Base-by-base conservation (phyloP, 768 basidiomycete genomes). In the Leccinum boreale region DNA sequence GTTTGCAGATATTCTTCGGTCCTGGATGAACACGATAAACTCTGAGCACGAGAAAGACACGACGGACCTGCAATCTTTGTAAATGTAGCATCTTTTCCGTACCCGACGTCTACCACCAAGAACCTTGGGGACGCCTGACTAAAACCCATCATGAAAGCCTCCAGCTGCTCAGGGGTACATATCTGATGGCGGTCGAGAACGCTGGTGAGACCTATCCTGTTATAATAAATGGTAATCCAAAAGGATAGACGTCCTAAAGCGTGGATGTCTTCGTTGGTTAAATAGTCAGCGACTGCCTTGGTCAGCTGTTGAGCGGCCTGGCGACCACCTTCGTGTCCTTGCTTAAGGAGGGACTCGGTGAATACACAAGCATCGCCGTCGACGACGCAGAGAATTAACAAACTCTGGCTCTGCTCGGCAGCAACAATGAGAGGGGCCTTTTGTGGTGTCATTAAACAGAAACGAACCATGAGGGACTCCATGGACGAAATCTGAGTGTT, bases 291-390 rank as follows among this genome's bases (percentile, higher is more conserved):
- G 52, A 91, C 85, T 6, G 76, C 77, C 70, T 85, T 83, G 19
- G 87, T 90, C 56, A 90, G 74, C 52, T 79, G 78, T 64, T 87
- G 84, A 28, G 86, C 85, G 46, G 79, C 77, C 56, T 79, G 78
- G 17, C 75, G 73, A 28, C 89, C 89, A 10, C 89, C 89, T 53
- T 81, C 77, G 49, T 82, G 81, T 7, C 89, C 89, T 69, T 85
- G 84, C 29, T 66, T 68, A 42, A 92, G 73, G 57, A 87, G 77
- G 19, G 82, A 74, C 50, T 77, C 79, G 55, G 77, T 76, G 75
- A 92, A 91, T 62, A 89, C 73, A 61, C 83, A 83, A 50, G 82
- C 81, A 68, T 90, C 84, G 39, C 87, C 89, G 63, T 91, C 86
- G 65, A 92, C 79, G 61, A 87, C 81, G 66, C 88, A 89, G 62